Conservation (phyloP, 768 basidiomycete species). For the Trametes punicea region DNA sequence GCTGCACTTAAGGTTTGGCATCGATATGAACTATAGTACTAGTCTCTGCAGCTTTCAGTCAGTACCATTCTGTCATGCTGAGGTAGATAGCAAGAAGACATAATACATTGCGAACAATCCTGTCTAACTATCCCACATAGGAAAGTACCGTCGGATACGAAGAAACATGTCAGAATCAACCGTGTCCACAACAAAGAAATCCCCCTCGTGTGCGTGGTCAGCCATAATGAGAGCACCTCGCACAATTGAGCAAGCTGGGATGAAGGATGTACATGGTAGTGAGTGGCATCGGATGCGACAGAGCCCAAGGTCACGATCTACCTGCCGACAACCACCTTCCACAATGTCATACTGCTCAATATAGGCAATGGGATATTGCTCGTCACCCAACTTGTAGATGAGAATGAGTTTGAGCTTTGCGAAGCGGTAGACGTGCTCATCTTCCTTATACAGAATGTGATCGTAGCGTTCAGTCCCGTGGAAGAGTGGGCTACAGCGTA, state of each 20-base stretch:
- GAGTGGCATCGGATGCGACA: background rate
- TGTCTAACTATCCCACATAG: background rate
- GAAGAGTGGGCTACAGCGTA: constrained; percentile 23
- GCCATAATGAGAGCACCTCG: background rate
- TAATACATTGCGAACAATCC: too few relatives aligned
- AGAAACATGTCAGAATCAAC: background rate
- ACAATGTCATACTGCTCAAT: background rate
- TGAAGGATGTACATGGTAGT: background rate
- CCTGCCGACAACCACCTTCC: background rate
- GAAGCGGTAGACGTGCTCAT: background rate
- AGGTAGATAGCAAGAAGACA: too few relatives aligned
- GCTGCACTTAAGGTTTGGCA: too few relatives aligned
- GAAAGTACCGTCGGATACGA: background rate
- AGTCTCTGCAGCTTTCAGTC: too few relatives aligned
- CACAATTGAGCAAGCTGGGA: background rate
- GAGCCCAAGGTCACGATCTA: background rate
- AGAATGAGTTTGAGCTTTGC: background rate
- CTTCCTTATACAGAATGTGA: constrained; percentile 27
- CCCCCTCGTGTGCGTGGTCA: background rate
- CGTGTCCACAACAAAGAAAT: background rate
- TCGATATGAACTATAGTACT: too few relatives aligned
- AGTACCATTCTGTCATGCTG: too few relatives aligned
- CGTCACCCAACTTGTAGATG: background rate
- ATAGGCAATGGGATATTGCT: background rate
- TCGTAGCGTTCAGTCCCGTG: constrained; percentile 20